Base-by-base conservation (phyloP, 371 early-diverging fungal species). In the Mucor circinelloides region DNA sequence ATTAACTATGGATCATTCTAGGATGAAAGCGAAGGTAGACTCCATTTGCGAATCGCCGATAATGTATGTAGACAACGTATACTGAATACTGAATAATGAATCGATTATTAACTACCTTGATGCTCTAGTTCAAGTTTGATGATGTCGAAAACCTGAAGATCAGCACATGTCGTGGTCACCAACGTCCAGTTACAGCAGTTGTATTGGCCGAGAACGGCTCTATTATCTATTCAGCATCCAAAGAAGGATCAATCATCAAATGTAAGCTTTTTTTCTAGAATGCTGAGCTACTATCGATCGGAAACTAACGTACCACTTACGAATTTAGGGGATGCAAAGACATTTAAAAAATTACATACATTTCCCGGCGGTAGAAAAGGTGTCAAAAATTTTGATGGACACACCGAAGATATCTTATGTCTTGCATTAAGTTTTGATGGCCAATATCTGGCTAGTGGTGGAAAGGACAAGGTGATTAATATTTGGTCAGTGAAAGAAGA, bases 231-330 rank as follows among this genome's bases (percentile, higher is more conserved):
- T 91, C 95, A 40, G 95, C 91, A 17, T 91, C 93, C 23, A 97
- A 97, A 80, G 97, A 96, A 75, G 94, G 92, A 30, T 84, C 88
- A 21, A 92, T 97, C 63, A 87, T 91, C 66, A 94, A 95, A 82
- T 95, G 94, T 91, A 87, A 84, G 67, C 0, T 25, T 10, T 63
- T 61, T 19, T 19, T 6, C 32, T 34, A 32, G 8, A n/a, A n/a
- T n/a, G n/a, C 36, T 36, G 36, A 17, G 13, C 25, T 28, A 5
- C 25, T 9, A 4, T 54, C 25, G 54, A 54, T 21, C 54, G 25
- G 7, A 54, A 54, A 13, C 28, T 54, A 27, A 28, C 2, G 12
- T 23, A 27, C 10, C 13, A 13, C 36, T 36, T 36, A 1, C 13
- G 13, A 10, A 36, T 15, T 3, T 54, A 85, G 90, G 91, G 91